Evolutionary conservation across 2,329 filamentous ascomycete genomes (phyloP), one percentile per base, ranked within the genome.

Genomic region (Albifimbria verrucaria): DNA sequence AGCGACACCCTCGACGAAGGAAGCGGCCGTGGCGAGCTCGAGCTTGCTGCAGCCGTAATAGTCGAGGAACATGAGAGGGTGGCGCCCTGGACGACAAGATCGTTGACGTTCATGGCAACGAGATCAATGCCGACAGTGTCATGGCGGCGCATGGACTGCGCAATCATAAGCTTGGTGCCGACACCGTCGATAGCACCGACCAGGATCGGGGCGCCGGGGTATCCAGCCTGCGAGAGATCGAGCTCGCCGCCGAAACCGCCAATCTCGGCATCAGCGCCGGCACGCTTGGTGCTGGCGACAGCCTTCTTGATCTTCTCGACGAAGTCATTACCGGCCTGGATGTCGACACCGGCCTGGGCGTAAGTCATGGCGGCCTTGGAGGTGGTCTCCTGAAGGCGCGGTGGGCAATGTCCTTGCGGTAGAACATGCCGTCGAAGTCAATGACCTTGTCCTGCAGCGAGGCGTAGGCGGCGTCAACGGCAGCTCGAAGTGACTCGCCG

Each of bases 51-150:
- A 97, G 56, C 92, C 93, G 73, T 95, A 97, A 81, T 96, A 97
- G 77, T 99, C 94, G 57, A 97, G 86, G 81, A 99, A 97, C 79
- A 94, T 94, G 59, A 97, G 80, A 2, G 94, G 92, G 94, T 90
- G 12, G 94, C 94, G 51, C 94, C 94, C 75, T 97, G 92, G 9
- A 97, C 94, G 49, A 99, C 87, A 0, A 99, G 81, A 66, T 99
- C 94, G 71, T 99, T 99, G 68, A 97, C 94, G 71, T 97, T 97
- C 93, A 97, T 97, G 60, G 94, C 94, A 4, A 99, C 94, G 32
- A 99, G 82, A 68, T 99, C 94, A 62, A 99, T 92, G 55, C 94
- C 94, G 11, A 99, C 93, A 3, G 92, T 96, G 71, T 93, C 87
- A 73, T 97, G 94, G 74, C 95, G 91, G 62, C 86, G 82, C 76